These are phyloP conservation scores for Narthecium ossifragum DNA, from an alignment of 106 monocot species.

Conservation along the genomic window DNA sequence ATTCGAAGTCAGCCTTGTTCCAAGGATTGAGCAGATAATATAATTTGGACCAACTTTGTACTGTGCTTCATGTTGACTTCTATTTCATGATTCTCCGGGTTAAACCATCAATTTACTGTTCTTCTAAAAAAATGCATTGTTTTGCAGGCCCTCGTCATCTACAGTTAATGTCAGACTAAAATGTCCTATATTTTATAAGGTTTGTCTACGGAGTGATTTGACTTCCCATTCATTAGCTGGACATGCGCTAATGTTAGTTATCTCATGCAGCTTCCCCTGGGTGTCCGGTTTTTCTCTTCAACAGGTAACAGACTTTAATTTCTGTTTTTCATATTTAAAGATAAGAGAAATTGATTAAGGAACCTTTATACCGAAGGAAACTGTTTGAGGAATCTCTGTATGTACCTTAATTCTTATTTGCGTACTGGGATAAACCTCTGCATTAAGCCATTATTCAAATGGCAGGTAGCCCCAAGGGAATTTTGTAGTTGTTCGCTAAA, in stretches of 20 bases:
- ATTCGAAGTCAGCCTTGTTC: too few relatives aligned
- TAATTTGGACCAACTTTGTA: too few relatives aligned
- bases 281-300: constrained; percentile 32
- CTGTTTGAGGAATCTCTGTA: too few relatives aligned
- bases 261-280: constrained; percentile 23
- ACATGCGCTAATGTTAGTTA: constrained; percentile 6
- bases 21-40: too few relatives aligned
- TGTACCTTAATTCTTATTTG: background rate
- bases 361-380: too few relatives aligned
- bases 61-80: too few relatives aligned
- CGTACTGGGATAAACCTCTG: background rate
- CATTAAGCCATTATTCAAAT: background rate
- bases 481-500: too few relatives aligned
- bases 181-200: constrained; percentile 16
- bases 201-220: constrained; percentile 8
- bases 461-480: too few relatives aligned
- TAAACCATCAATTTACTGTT: background rate
- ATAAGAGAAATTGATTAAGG: background rate
- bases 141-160: constrained; percentile 11
- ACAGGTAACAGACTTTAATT: constrained; percentile 20
- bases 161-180: constrained; percentile 3
- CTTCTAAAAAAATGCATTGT: background rate
- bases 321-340: background rate
- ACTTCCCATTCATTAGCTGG: background rate
- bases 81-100: too few relatives aligned